These are phyloP conservation scores for Petunia secreta DNA, from an alignment of 257 asterid species.

Conservation along the genomic window DNA sequence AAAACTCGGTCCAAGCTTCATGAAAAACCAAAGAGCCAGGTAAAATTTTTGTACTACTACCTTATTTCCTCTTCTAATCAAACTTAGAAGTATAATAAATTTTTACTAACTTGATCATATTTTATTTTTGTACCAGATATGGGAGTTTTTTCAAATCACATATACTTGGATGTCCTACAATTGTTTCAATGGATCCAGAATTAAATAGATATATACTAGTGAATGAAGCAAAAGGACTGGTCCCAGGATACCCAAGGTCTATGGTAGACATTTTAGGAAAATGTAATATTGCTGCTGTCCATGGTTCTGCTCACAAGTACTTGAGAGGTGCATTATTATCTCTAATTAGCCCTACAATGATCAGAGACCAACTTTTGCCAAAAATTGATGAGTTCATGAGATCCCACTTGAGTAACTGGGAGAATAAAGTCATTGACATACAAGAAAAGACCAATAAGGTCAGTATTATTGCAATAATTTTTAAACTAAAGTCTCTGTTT, in stretches of 20 bases:
- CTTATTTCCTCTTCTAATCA: not conserved
- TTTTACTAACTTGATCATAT: not conserved
- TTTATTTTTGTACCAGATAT: slow-evolving; percentile 47
- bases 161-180: slow-evolving; percentile 81
- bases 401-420: slow-evolving; percentile 66
- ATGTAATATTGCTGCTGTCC: slow-evolving; percentile 81
- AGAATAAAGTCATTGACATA: slow-evolving; percentile 62
- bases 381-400: slow-evolving; percentile 75
- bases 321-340: slow-evolving; percentile 84
- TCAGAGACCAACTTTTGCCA: slow-evolving; percentile 67
- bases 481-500: not conserved
- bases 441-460: slow-evolving; percentile 84
- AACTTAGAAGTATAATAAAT: not conserved
- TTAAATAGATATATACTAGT: slow-evolving; percentile 71
- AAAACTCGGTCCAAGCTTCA: slow-evolving; percentile 90
- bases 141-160: slow-evolving; percentile 86
- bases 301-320: slow-evolving; percentile 73
- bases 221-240: slow-evolving; percentile 85
- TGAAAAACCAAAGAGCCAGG: slow-evolving; percentile 96
- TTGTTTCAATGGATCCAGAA: slow-evolving; percentile 88
- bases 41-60: slow-evolving; percentile 17
- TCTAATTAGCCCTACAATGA: slow-evolving; percentile 71
- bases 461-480: not conserved
- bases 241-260: slow-evolving; percentile 92
- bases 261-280: slow-evolving; percentile 76